Evolutionary conservation across 129 eudicot species (phyloP), one percentile per base, ranked within the genome.

Genomic region (Flaveria ramosissima): DNA sequence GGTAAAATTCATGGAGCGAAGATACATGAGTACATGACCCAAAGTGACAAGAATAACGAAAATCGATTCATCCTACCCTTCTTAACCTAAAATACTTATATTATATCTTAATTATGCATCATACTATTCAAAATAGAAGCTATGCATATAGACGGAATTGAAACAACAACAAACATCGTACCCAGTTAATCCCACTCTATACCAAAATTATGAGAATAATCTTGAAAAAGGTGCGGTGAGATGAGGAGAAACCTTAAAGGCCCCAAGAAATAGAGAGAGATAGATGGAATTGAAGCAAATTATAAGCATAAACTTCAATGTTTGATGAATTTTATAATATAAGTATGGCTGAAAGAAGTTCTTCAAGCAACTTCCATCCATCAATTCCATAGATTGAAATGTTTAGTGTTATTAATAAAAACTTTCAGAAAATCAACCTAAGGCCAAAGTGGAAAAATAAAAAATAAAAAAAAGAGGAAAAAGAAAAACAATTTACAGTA

Each of bases 401-500:
- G 50, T 70, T 9, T 32, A 19, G 23, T 62, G 45, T 3, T 32
- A 20, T 71, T 53, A 55, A 7, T 14, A 45, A 53, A 21, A 78
- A 19, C 42, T 10, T 4, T 7, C 2, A 39, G 47, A 45, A 55
- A 14, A 61, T 45, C 60, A 55, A 55, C 59, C 57, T 11, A 50
- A 64, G 7, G 39, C 10, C 16, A 69, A 77, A 56, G 19, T 69
- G 39, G 1, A 36, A 0, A 6, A 0, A 30, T 30, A 30, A 30
- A 26, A 41, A 56, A 69, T 10, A 72, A 10, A 63, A 11, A 5
- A 7, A 32, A 20, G 21, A 30, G 0, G n/a, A 59, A 19, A 21
- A 47, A 19, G 7, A 70, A 23, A 71, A 70, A 45, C 46, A 68
- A 42, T 55, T 30, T 4, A 73, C 68, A n/a, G 26, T 74, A 32